Base-by-base conservation (phyloP, 2,329 filamentous ascomycete genomes). In the Xylaria multiplex region DNA sequence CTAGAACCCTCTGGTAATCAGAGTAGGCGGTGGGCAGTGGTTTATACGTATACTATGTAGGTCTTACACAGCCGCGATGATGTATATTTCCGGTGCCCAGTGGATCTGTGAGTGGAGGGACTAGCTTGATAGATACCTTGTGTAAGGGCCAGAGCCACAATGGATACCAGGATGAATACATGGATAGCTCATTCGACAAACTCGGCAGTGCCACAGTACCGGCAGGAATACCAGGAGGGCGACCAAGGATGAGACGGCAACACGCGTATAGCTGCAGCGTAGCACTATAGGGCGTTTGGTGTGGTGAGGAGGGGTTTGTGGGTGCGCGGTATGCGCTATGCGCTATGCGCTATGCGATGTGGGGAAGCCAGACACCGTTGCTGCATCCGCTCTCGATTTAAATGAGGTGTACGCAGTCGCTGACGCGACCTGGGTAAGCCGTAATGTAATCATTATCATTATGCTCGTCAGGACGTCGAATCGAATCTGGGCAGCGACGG, bases 381-480 rank as follows among this genome's bases (percentile, higher is more conserved):
- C 5, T 35, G 54, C 27, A 53, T 53, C 6, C 24, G 11, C 48
- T 42, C 50, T 22, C 19, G 35, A 27, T 32, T 46, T 16, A 55
- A 62, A 62, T 50, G 30, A 50, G 30, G 48, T 50, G 37, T 55
- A 55, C 50, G 59, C 59, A 55, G 50, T 37, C 19, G 53, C 46
- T 64, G 61, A 64, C 55, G 61, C 40, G 37, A 60, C 35, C 48
- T 27, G 24, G 56, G 53, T 59, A 59, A 64, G 54, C 61, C 61
- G 57, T 43, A 14, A 40, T 40, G 37, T 40, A 13, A 40, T 40
- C 4, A 40, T 40, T 24, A 37, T 59, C 14, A 27, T 52, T 13
- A 55, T 45, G 32, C 45, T 27, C 3, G 50, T 45, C 30, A 46
- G 19, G 22, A 40, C 22, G n/a, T 35, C 32, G 57, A 24, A 19